These are phyloP conservation scores for Gynostemma pentaphyllum DNA, from an alignment of 306 rosid species.

Conservation along the genomic window DNA sequence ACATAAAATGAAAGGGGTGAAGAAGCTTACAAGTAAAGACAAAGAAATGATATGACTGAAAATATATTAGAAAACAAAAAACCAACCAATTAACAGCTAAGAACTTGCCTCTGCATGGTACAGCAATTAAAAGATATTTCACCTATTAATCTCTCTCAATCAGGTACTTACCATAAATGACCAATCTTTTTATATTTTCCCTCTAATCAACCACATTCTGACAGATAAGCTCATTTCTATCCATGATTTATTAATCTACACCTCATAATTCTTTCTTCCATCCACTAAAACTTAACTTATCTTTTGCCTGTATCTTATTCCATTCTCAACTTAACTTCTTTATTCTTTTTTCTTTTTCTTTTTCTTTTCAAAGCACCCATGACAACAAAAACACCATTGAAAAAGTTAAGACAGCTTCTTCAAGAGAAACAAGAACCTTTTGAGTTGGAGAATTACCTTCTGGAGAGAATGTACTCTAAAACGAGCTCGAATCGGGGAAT, in stretches of 20 bases:
- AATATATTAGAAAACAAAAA: neutral
- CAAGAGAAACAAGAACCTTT: conserved; percentile 78
- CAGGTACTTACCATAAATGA: neutral
- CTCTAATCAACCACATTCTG: neutral
- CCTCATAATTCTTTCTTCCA: conserved; percentile 7
- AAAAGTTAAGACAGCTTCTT: conserved; percentile 52
- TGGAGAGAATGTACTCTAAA: conserved; percentile 41
- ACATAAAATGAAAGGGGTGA: neutral
- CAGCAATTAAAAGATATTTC: conserved; percentile 8
- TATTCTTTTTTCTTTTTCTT: neutral
- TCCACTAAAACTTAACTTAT: neutral
- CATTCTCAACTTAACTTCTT: neutral
- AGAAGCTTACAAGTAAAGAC: neutral
- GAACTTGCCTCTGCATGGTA: conserved; percentile 1
- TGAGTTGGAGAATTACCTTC: conserved; percentile 43
- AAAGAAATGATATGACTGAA: conserved; percentile 6
- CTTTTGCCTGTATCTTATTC: neutral
- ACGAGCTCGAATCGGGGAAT: conserved; percentile 14
- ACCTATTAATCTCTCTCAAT: neutral
- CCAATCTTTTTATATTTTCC: neutral
- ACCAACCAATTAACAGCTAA: neutral
- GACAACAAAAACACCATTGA: conserved; percentile 31
- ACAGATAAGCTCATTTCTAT: neutral
- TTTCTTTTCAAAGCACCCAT: conserved; percentile 40
- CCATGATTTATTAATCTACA: neutral